Conservation (phyloP, 2,329 filamentous ascomycete genomes). For the Colletotrichum spinosum region DNA sequence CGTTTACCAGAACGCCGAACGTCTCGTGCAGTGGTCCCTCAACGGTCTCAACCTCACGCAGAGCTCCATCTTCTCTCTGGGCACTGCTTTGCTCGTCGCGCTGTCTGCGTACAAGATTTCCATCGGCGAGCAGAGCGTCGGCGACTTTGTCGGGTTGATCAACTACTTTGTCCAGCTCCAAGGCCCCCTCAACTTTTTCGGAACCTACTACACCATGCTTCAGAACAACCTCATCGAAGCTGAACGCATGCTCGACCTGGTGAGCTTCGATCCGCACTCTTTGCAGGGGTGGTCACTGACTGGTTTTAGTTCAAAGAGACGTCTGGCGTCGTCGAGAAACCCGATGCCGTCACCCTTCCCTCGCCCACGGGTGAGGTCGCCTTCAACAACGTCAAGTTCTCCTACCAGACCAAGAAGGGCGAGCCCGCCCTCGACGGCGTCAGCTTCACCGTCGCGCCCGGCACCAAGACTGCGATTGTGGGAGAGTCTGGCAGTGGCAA, state of each 20-base stretch:
- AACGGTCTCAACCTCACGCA: slow-evolving; percentile 72
- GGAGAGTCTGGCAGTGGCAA: slow-evolving; percentile 61
- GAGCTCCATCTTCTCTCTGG: slow-evolving; percentile 72
- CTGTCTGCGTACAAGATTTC: slow-evolving; percentile 73
- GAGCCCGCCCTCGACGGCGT: slow-evolving; percentile 53
- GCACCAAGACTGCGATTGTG: slow-evolving; percentile 59
- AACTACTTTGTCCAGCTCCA: slow-evolving; percentile 72
- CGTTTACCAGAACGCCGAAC: slow-evolving; percentile 68
- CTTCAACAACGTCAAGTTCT: slow-evolving; percentile 57
- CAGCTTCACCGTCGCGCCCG: slow-evolving; percentile 55
- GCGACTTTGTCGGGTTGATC: slow-evolving; percentile 67
- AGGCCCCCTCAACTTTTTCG: slow-evolving; percentile 71
- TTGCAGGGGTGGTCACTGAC: slow-evolving; percentile 33
- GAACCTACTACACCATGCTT: slow-evolving; percentile 59
- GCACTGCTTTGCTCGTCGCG: slow-evolving; percentile 69
- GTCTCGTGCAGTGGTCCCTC: slow-evolving; percentile 65
- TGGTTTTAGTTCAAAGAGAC: slow-evolving; percentile 54
- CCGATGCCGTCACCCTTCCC: slow-evolving; percentile 49
- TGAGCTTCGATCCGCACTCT: slow-evolving; percentile 37
- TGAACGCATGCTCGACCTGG: slow-evolving; percentile 57
- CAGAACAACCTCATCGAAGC: slow-evolving; percentile 60
- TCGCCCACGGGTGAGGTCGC: slow-evolving; percentile 51
- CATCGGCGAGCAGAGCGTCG: slow-evolving; percentile 62
- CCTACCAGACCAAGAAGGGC: slow-evolving; percentile 53
- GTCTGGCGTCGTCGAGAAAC: slow-evolving; percentile 55